Base-by-base conservation (phyloP, 768 basidiomycete species). In the Lentinus tigrinus region DNA sequence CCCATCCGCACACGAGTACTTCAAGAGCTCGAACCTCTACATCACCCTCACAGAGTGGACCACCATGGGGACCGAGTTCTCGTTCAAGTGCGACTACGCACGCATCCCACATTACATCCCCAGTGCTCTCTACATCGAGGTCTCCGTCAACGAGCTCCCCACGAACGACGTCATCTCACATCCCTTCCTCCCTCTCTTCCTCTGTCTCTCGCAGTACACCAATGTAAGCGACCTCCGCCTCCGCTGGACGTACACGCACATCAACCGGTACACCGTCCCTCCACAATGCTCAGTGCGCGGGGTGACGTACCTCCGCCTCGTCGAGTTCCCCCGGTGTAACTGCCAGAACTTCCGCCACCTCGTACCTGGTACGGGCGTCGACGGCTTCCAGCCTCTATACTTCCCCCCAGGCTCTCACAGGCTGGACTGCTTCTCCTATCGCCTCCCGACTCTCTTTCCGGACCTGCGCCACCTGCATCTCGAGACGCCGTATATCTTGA, bases 241-340 rank as follows among this genome's bases (percentile, higher is more conserved):
- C 38, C 47, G 46, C 16, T 57, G 60, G 60, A 50, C 55, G 38
- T 54, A 53, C 24, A 61, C 55, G 3, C 50, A 57, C 27, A 61
- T 57, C 39, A 44, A 57, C 26, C 56, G 55, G 19, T 61, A 47
- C 46, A 44, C 52, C 23, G 44, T 56, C 13, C 54, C n/a, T n/a
- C 59, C 9, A 24, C 40, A 13, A 44, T n/a, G 28, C n/a, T 16
- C n/a, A 6, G 31, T 52, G 9, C 50, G 28, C 28, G 54, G 54
- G 14, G 49, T 60, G 44, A 60, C 59, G 28, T 56, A 60, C 28
- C 54, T 60, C n/a, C 59, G 59, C 34, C 16, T 60, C 16, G 49
- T 51, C 54, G 43, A 60, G 37, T 52, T 47, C 17, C 59, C 59
- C 16, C 54, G 59, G 36, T 60, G 59, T 37, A 28, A 52, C 17